Percentiles rank a stretch among this genome's conserved stretches.
phyloP scores from a whole-genome alignment of 345 rosid species.

The Populus tremula region DNA sequence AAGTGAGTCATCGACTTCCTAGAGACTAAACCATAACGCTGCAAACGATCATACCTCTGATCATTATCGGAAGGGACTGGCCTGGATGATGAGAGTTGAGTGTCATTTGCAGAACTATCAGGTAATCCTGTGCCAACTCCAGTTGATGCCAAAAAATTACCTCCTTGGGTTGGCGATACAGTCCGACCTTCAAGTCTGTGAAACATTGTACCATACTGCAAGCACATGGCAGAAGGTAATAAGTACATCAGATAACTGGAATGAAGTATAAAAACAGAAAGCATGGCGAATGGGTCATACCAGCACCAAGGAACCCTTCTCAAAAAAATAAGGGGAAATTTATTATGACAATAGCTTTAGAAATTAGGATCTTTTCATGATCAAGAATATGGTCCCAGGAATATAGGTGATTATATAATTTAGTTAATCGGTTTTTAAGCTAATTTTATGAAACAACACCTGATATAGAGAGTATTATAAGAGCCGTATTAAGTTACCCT shows the following conservation, averaged over 20 bases:
- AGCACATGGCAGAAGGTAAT: slow-evolving; percentile 6
- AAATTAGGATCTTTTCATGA: not conserved
- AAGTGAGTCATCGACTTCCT: slow-evolving; percentile 54
- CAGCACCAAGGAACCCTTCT: not conserved
- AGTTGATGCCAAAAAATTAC: slow-evolving; percentile 38
- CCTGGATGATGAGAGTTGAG: slow-evolving; percentile 40
- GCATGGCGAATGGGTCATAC: not conserved
- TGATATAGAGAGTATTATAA: too few species aligned
- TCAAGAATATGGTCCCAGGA: not conserved
- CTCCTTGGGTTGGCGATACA: slow-evolving; percentile 37
- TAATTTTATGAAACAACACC: not conserved
- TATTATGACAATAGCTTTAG: not conserved
- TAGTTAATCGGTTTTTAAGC: not conserved
- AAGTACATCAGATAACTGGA: not conserved
- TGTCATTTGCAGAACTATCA: slow-evolving; percentile 38
- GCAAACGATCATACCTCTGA: slow-evolving; percentile 51
- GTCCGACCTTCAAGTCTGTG: slow-evolving; percentile 48
- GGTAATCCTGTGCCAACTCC: slow-evolving; percentile 25
- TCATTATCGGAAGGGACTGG: slow-evolving; percentile 50
- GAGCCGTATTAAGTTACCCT: too few species aligned
- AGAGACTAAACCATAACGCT: slow-evolving; percentile 67
- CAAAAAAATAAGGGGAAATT: not conserved
- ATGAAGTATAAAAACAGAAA: not conserved
- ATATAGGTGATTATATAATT: not conserved
- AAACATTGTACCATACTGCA: slow-evolving; percentile 48